These are phyloP conservation scores for Beta macrorhiza DNA, from an alignment of 179 eudicot genomes.

Conservation along the genomic window DNA sequence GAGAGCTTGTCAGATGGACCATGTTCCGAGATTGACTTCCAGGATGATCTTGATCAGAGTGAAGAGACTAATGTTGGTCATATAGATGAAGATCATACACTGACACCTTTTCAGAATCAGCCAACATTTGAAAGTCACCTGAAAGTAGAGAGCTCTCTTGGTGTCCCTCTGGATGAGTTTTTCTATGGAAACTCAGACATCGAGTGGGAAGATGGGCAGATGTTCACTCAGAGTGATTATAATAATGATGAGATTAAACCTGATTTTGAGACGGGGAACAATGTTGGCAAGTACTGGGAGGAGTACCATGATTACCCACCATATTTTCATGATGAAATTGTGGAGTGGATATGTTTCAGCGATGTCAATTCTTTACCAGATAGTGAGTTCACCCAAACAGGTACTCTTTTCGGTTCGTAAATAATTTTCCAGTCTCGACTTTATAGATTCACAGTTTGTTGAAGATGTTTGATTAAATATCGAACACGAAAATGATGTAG, in stretches of 20 bases:
- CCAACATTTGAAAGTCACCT: not conserved
- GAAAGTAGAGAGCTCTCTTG: not conserved
- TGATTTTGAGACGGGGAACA: slow-evolving; percentile 21
- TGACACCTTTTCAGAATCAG: slow-evolving; percentile 9
- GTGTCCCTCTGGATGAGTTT: slow-evolving; percentile 25
- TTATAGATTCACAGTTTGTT: not conserved
- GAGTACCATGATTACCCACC: slow-evolving; percentile 23
- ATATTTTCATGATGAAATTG: slow-evolving; percentile 40
- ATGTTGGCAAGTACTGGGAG: slow-evolving; percentile 8
- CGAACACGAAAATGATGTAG: not conserved
- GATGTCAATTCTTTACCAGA: slow-evolving; percentile 36
- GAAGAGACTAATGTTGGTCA: slow-evolving; percentile 1
- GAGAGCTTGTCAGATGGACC: slow-evolving; percentile 23
- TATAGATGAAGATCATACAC: slow-evolving; percentile 8
- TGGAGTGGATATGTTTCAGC: slow-evolving; percentile 34
- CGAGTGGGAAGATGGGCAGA: slow-evolving; percentile 65
- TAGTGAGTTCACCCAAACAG: slow-evolving; percentile 29
- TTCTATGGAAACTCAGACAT: slow-evolving; percentile 48
- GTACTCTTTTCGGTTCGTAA: slow-evolving; percentile 8
- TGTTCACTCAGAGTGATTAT: slow-evolving; percentile 12
- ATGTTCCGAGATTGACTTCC: slow-evolving; percentile 5
- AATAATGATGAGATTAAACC: slow-evolving; percentile 25
- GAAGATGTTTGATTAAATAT: not conserved
- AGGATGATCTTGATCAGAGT: not conserved
- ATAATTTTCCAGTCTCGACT: no score